Evolutionary conservation across 2,329 filamentous ascomycete genomes (phyloP), one percentile per base, ranked within the genome.

Genomic region (Colletotrichum scovillei): DNA sequence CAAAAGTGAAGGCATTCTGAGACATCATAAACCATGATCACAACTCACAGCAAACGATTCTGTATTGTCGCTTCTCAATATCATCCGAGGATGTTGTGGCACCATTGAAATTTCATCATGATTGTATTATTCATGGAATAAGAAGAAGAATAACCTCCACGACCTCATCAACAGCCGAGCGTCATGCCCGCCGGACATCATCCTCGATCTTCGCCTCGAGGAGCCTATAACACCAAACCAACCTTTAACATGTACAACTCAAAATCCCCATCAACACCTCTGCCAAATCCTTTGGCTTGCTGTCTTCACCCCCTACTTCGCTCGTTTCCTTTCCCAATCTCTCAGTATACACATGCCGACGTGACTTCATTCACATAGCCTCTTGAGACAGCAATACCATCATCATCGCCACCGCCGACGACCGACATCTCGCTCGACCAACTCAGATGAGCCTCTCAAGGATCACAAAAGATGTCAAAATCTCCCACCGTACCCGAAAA

Each of bases 391-490:
- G 42, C 42, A n/a, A 49, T 8, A 52, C 5, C 57, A 19, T 42
- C 35, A 9, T 30, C 53, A 38, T 22, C 38, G n/a, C 52, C 46
- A 5, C 46, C 2, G 16, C 28, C 19, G 49, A 8, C 22, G 5
- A 49, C 28, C 19, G 30, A 56, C 49, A 26, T n/a, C 12, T 16
- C 53, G 12, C 22, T 56, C 63, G n/a, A 7, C 30, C 28, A 8
- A 24, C 19, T 3, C 26, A 14, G n/a, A 49, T 5, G 14, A n/a
- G 14, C 1, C 24, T 1, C 52, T 81, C 76, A 84, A 62, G 81
- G 57, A 42, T 87, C 84, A 76, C 86, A 88, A 73, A 87, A 87
- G 73, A 84, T 84, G 69, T 87, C 84, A 74, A 86, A 86, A 26
- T 87, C 79, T 35, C 81, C 81, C 64, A 84, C 82, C 8, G 84